These are phyloP conservation scores for Monosporascus sp. DNA, from an alignment of 2,329 filamentous ascomycete species.

Conservation along the genomic window DNA sequence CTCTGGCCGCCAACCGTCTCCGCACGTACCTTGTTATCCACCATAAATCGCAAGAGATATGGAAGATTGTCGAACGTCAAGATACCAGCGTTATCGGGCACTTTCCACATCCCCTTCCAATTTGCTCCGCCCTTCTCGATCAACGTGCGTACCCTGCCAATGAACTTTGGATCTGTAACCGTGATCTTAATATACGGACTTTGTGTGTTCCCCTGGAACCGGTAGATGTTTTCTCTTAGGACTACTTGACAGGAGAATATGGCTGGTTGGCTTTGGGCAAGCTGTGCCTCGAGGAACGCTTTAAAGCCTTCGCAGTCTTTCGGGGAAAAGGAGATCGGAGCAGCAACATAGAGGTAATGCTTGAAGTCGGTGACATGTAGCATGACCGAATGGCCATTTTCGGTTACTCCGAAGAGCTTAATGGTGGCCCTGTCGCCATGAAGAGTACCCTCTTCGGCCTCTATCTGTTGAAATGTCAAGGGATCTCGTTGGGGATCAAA, in stretches of 20 bases:
- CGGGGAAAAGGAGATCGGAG: constrained; percentile 73
- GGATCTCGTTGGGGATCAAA: constrained; percentile 56
- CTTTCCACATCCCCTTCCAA: constrained; percentile 86
- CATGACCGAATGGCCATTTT: constrained; percentile 81
- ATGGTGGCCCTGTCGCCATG: constrained; percentile 71
- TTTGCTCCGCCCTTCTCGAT: constrained; percentile 77
- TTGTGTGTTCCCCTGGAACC: constrained; percentile 89
- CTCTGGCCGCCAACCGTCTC: not conserved
- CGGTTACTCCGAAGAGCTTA: constrained; percentile 89
- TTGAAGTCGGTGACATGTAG: constrained; percentile 93
- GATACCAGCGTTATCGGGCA: constrained; percentile 56
- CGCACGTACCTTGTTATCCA: constrained; percentile 71
- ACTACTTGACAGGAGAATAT: constrained; percentile 79
- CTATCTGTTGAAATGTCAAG: constrained; percentile 92
- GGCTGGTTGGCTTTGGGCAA: constrained; percentile 66
- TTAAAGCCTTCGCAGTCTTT: constrained; percentile 76
- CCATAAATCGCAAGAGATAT: constrained; percentile 95
- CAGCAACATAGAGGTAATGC: constrained; percentile 92
- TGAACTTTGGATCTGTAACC: constrained; percentile 81
- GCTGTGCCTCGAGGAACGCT: constrained; percentile 70
- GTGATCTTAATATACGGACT: constrained; percentile 92
- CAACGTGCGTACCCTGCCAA: constrained; percentile 66
- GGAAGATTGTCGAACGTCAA: constrained; percentile 95
- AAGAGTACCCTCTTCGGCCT: constrained; percentile 83
- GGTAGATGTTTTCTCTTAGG: constrained; percentile 85